Base-by-base conservation (phyloP, 2,329 filamentous ascomycete genomes). In the Stemphylium lycopersici region DNA sequence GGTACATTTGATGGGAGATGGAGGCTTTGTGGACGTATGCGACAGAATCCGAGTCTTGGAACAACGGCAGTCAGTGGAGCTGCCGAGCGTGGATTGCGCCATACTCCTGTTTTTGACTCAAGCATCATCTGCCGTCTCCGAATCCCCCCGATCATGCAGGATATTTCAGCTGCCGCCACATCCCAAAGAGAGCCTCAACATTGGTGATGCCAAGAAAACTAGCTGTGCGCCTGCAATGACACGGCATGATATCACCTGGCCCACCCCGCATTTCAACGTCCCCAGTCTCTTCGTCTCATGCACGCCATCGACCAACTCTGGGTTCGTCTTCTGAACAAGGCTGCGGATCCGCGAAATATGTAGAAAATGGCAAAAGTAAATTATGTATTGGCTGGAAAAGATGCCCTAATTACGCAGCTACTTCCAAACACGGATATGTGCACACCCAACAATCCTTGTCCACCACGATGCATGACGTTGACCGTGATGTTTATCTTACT, bases 171-270 rank as follows among this genome's bases (percentile, higher is more conserved):
- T 43, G 29, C 40, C 16, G 29, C 40, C n/a, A 29, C 18, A 33
- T 32, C 40, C 16, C 20, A 12, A 16, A 6, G 18, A 33, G 31
- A 26, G 16, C 36, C 3, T 34, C n/a, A 3, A 29, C 16, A 31
- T 16, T 29, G 10, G 26, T 3, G 26, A 29, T 11, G 26, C 26
- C 26, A 7, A 29, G 26, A 29, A 10, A 11, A 4, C 46, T 26
- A 42, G 32, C 29, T n/a, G n/a, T 56, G 43, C 53, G 40, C 43
- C 56, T 47, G n/a, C 34, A 20, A 54, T 15, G 50, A 57, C 48
- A 54, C 64, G 61, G 64, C 61, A 56, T 67, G 61, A 62, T 46
- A 20, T 22, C 22, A 18, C 45, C 15, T 32, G 44, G n/a, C 26
- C 8, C 37, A 32, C 49, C 46, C 49, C 53, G 42, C 56, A 53